Percentiles rank a stretch among this genome's conserved stretches.
These are phyloP conservation scores for Passiflora organensis DNA, from an alignment of 345 rosid species.

Conservation along the genomic window DNA sequence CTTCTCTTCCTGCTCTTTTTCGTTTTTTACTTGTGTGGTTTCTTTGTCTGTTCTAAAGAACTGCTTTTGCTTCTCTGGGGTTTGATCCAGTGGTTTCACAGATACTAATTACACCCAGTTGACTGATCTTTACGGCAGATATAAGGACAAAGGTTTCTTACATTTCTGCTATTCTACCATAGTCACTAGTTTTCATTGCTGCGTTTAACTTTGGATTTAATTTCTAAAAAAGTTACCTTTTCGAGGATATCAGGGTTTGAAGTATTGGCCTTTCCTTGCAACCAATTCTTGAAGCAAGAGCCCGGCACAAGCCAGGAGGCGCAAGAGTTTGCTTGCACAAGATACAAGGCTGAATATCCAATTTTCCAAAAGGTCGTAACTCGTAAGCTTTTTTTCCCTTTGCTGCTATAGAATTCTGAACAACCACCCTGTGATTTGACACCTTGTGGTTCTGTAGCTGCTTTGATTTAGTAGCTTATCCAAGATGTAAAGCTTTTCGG, in stretches of 20 bases:
- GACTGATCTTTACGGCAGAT: slow-evolving; percentile 60
- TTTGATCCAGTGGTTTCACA: slow-evolving; percentile 61
- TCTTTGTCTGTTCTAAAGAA: not conserved
- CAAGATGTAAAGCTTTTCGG: too few relatives aligned
- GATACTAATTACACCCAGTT: slow-evolving; percentile 75
- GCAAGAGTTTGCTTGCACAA: slow-evolving; percentile 70
- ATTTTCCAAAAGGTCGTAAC: slow-evolving; percentile 64
- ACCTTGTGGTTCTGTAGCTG: too few relatives aligned
- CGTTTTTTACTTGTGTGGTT: too few relatives aligned
- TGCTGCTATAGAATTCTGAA: too few relatives aligned
- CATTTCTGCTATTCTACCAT: not conserved
- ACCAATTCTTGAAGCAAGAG: slow-evolving; percentile 78
- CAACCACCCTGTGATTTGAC: too few relatives aligned
- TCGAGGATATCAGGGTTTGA: slow-evolving; percentile 51
- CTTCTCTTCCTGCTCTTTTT: not conserved
- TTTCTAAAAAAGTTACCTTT: not conserved
- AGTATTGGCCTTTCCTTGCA: slow-evolving; percentile 89
- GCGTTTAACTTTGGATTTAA: too few relatives aligned
- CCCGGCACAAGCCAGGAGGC: slow-evolving; percentile 72
- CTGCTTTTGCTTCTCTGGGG: not conserved
- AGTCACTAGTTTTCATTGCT: too few relatives aligned
- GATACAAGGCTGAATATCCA: slow-evolving; percentile 86
- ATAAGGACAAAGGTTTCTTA: slow-evolving; percentile 59
- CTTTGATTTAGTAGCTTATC: too few relatives aligned
- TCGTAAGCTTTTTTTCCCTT: too few relatives aligned